A percentile compares a stretch with the other conserved stretches of the same genome.
phyloP scores from a whole-genome alignment of 305 asterid species.

The Fraxinus xanthoxyloides region DNA sequence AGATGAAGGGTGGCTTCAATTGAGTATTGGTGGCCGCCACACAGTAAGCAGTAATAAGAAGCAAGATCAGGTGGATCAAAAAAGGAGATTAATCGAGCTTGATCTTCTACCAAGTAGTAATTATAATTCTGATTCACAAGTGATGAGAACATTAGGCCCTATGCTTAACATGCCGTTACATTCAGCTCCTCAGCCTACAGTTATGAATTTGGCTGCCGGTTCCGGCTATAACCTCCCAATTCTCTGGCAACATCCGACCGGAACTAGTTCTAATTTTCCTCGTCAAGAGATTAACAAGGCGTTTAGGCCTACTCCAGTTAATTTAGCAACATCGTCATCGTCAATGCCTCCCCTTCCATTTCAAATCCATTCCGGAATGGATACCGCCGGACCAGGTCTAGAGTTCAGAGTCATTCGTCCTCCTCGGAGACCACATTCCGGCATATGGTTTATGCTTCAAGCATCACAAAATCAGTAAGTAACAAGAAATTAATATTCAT shows the following conservation, averaged over 20 bases:
- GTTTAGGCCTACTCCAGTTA: slow-evolving; percentile 46
- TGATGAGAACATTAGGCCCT: slow-evolving; percentile 11
- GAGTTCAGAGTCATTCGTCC: slow-evolving; percentile 76
- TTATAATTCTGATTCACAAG: slow-evolving; percentile 6
- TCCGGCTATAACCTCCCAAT: background rate
- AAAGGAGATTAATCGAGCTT: slow-evolving; percentile 50
- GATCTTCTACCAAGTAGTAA: slow-evolving; percentile 47
- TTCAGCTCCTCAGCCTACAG: slow-evolving; percentile 36
- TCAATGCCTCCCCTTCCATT: slow-evolving; percentile 32
- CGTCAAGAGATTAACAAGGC: slow-evolving; percentile 48
- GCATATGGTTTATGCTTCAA: slow-evolving; percentile 83
- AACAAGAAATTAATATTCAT: background rate
- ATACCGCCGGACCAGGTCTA: slow-evolving; percentile 20
- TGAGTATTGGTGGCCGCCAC: slow-evolving; percentile 55
- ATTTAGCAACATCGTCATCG: slow-evolving; percentile 21
- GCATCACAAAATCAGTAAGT: slow-evolving; percentile 80
- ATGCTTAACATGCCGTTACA: slow-evolving; percentile 19
- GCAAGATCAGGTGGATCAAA: slow-evolving; percentile 1
- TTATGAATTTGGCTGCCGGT: slow-evolving; percentile 15
- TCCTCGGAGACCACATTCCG: slow-evolving; percentile 80
- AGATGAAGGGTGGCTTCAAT: slow-evolving; percentile 63
- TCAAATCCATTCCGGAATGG: slow-evolving; percentile 41
- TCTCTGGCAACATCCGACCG: slow-evolving; percentile 33
- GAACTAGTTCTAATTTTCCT: slow-evolving; percentile 22
- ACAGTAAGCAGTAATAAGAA: background rate